phyloP scores from a whole-genome alignment of 2,329 filamentous ascomycete genomes.

The Albifimbria verrucaria region DNA sequence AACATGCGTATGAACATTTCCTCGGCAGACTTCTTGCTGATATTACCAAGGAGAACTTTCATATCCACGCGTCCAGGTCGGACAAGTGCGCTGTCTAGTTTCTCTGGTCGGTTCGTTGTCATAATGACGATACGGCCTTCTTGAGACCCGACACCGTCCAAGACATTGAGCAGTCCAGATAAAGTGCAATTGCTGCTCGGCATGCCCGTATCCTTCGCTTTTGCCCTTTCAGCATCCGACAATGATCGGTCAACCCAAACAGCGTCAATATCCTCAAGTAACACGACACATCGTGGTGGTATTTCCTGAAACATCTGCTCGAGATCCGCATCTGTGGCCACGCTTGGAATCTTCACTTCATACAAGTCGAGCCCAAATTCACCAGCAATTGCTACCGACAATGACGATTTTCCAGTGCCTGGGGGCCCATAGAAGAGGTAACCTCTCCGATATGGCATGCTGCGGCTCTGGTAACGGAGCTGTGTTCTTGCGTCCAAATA shows the following conservation, averaged over 20 bases:
- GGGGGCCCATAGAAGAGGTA: constrained; percentile 65
- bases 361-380: constrained; percentile 50
- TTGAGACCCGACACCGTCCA: constrained; percentile 67
- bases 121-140: constrained; percentile 72
- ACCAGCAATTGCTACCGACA: constrained; percentile 50
- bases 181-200: constrained; percentile 42
- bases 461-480: constrained; percentile 59
- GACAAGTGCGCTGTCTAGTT: constrained; percentile 61
- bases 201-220: constrained; percentile 13
- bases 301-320: constrained; percentile 50
- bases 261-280: constrained; percentile 54
- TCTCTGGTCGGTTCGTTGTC: constrained; percentile 67
- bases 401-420: constrained; percentile 57
- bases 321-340: constrained; percentile 47
- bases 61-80: constrained; percentile 66
- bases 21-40: constrained; percentile 38
- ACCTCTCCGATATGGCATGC: constrained; percentile 39
- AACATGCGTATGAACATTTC: constrained; percentile 48
- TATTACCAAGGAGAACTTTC: constrained; percentile 54
- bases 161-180: constrained; percentile 65
- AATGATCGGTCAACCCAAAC: constrained; percentile 26
- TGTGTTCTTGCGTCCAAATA: constrained; percentile 46
- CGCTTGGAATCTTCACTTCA: constrained; percentile 44
- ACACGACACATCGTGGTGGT: constrained; percentile 49
- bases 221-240: constrained; percentile 3